Evolutionary conservation across 345 rosid genomes (phyloP).

Genomic region (Melaleuca quinquenervia): DNA sequence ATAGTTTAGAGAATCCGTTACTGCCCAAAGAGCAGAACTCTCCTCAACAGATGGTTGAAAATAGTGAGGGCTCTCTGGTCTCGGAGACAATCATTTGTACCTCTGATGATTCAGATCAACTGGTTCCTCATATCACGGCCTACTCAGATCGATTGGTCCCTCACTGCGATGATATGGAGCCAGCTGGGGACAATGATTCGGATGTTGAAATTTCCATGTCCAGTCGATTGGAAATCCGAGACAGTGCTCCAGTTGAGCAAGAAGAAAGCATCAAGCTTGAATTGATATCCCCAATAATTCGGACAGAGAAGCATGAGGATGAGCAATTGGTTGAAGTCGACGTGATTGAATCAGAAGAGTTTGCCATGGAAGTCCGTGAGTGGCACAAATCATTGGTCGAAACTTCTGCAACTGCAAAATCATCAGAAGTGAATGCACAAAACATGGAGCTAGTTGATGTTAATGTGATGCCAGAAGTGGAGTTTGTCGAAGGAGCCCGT

Average conservation of each 20-base stretch:
- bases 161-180: background rate
- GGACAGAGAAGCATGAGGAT: background rate
- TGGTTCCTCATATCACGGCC: background rate
- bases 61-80: background rate
- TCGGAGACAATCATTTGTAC: background rate
- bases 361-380: background rate
- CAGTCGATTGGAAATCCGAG: background rate
- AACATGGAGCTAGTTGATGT: background rate
- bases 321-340: background rate
- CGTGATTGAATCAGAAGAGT: background rate
- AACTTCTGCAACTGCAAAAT: background rate
- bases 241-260: background rate
- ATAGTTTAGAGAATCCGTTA: background rate
- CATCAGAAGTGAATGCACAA: background rate
- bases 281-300: no score
- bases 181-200: background rate
- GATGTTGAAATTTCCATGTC: background rate
- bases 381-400: background rate
- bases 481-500: background rate
- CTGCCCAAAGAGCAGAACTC: background rate
- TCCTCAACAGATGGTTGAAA: background rate
- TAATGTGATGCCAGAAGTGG: slow-evolving; percentile 1
- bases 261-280: background rate
- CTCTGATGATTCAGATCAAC: background rate
- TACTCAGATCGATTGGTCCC: background rate